Base-by-base conservation (phyloP, 2,329 filamentous ascomycete genomes). In the Penicillium italicum region DNA sequence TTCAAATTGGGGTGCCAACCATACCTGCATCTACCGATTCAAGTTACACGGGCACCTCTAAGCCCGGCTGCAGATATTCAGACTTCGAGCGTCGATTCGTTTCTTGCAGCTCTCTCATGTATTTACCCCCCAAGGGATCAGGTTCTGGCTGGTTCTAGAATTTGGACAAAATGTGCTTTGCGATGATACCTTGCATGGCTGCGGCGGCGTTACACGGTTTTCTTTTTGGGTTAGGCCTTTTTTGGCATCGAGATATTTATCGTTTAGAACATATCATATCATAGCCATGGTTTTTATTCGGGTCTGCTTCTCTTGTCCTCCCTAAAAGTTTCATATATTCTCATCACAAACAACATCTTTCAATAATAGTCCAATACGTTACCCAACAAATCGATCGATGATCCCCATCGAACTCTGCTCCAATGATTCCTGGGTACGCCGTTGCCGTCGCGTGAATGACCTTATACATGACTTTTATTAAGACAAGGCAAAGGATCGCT, bases 21-120 rank as follows among this genome's bases (percentile, higher is more conserved):
- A 74, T 52, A 78, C 76, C 1, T 80, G 77, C 59, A 59, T 79
- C 36, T 79, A 79, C 63, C 73, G 77, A n/a, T 56, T 79, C 49
- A 72, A 73, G 45, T 53, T 79, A 46, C 71, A 77, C 62, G 77
- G 77, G 4, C 66, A 71, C 56, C 10, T 66, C 31, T 74, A 62
- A 56, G 33, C 20, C 18, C 22, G n/a, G 37, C 20, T 18, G 6
- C n/a, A n/a, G 40, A 33, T 40, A 26, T 37, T 42, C 14, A 16
- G 30, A 36, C 18, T 5, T n/a, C 22, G 30, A 10, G 30, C 50
- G 42, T 42, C 14, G 22, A 28, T 44, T n/a, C 16, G 20, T 34
- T 22, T 44, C 45, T 55, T 48, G 48, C 36, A 43, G 44, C 14
- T n/a, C 33, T 58, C 20, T 42, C 37, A 41, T 54, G 45, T 40